Evolutionary conservation across 2,329 filamentous ascomycete genomes (phyloP), one percentile per base, ranked within the genome.

Genomic region (Orbilia brochopaga): DNA sequence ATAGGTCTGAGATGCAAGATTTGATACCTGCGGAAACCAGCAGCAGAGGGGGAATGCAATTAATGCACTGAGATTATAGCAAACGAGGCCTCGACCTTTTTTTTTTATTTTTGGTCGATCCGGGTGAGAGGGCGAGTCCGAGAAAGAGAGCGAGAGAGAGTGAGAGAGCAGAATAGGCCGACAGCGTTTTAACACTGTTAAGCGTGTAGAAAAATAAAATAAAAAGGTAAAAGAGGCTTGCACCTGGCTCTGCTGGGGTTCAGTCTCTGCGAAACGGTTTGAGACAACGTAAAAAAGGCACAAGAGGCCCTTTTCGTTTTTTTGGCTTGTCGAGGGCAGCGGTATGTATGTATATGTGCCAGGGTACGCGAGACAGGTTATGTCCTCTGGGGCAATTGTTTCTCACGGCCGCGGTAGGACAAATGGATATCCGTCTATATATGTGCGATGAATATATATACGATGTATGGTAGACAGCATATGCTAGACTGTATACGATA

Each of bases 261-360:
- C 67, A 62, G 53, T 56, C 67, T 69, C 27, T 32, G 62, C 64
- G 67, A 74, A 64, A 57, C 62, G 48, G 72, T 66, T 48, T 75
- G 73, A 73, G 64, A 66, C 69, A 74, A 61, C 64, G 52, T 50
- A 60, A 60, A 32, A 32, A 32, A 32, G 27, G 27, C 27, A 32
- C 27, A 32, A 32, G 27, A 32, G 27, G 3, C 27, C 8, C 8
- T 32, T 32, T 32, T 8, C 8, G 3, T 32, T 32, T 32, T 32
- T 32, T 8, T 32, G 3, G 3, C 27, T 32, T 32, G 27, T 32
- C 27, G 27, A 32, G 27, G 27, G 27, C 27, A 61, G 62, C 52
- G 53, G 65, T 69, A 62, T 63, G 23, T 51, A 27, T 32, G 27
- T 32, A 32, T 32, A 32, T 32, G 27, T 21, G 42, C 27, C 27